Percentiles rank a stretch among this genome's conserved stretches.
Conservation (phyloP, 1,284 basidiomycete species). For the Cerioporus squamosus region DNA sequence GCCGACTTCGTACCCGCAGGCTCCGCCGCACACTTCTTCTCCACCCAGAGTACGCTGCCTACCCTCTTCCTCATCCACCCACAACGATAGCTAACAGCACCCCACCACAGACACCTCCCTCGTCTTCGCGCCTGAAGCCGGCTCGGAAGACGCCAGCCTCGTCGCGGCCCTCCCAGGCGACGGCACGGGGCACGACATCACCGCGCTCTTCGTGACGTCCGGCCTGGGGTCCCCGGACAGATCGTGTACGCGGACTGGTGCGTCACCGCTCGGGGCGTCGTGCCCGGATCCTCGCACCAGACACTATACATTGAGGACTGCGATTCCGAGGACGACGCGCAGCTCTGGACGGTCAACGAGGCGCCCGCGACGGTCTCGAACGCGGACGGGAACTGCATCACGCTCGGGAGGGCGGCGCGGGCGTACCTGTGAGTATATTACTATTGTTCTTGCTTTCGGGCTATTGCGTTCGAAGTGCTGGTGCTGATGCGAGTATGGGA, state of each 20-base stretch:
- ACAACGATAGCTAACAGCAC: too few relatives aligned
- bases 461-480: neutral
- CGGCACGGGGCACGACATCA: conserved; percentile 11
- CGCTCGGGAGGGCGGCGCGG: conserved; percentile 14
- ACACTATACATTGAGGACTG: conserved; percentile 13
- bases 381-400: conserved; percentile 21
- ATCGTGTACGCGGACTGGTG: conserved; percentile 14
- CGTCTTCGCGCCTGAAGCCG: conserved; percentile 12
- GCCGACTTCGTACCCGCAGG: conserved; percentile 17
- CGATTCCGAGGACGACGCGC: conserved; percentile 4
- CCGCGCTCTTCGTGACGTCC: conserved; percentile 7
- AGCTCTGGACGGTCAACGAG: conserved; percentile 12
- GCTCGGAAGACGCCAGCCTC: neutral
- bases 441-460: too few relatives aligned
- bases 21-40: conserved; percentile 17
- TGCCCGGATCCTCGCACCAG: conserved; percentile 9
- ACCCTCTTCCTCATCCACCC: too few relatives aligned
- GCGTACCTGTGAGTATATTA: conserved; percentile 1
- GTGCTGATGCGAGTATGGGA: neutral
- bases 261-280: conserved; percentile 15
- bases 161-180: conserved; percentile 8
- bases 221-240: conserved; percentile 14
- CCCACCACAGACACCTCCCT: conserved; percentile 9
- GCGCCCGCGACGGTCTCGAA: conserved; percentile 17
- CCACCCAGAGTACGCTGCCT: conserved; percentile 12